Conservation (phyloP, 2,329 filamentous ascomycete genomes). For the Penicillium capsulatum region DNA sequence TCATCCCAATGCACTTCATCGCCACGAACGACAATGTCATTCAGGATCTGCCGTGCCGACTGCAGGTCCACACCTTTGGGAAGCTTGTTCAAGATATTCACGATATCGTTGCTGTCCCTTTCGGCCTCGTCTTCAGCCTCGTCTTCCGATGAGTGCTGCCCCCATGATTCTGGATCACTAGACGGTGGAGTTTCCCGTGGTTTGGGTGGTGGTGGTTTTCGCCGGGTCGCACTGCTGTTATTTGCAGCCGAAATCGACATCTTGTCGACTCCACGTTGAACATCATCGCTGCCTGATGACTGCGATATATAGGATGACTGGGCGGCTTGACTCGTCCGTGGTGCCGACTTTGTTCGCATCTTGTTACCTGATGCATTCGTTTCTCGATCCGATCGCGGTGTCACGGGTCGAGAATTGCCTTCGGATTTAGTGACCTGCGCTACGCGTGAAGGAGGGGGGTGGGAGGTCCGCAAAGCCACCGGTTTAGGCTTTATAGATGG, state of each 20-base stretch:
- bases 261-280: conserved; percentile 23
- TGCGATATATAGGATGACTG: conserved; percentile 14
- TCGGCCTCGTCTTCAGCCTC: conserved; percentile 44
- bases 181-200: conserved; percentile 45
- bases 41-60: conserved; percentile 86
- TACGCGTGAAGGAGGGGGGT: conserved; percentile 15
- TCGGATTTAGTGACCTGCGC: conserved; percentile 24
- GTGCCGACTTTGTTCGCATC: conserved; percentile 20
- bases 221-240: conserved; percentile 16
- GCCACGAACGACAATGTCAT: conserved; percentile 90
- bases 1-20: conserved; percentile 95
- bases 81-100: conserved; percentile 67
- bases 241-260: conserved; percentile 23
- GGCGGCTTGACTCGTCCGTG: conserved; percentile 10
- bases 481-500: conserved; percentile 41
- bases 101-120: conserved; percentile 54
- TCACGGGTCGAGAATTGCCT: conserved; percentile 15
- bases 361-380: conserved; percentile 12
- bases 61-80: conserved; percentile 76
- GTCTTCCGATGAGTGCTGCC: conserved; percentile 48
- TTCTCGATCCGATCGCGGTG: conserved; percentile 15
- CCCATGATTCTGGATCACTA: conserved; percentile 39
- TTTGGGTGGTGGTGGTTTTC: conserved; percentile 33
- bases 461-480: conserved; percentile 26
- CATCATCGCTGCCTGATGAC: conserved; percentile 36